Base-by-base conservation (phyloP, 129 eudicot species). In the Kitagawia praeruptora region DNA sequence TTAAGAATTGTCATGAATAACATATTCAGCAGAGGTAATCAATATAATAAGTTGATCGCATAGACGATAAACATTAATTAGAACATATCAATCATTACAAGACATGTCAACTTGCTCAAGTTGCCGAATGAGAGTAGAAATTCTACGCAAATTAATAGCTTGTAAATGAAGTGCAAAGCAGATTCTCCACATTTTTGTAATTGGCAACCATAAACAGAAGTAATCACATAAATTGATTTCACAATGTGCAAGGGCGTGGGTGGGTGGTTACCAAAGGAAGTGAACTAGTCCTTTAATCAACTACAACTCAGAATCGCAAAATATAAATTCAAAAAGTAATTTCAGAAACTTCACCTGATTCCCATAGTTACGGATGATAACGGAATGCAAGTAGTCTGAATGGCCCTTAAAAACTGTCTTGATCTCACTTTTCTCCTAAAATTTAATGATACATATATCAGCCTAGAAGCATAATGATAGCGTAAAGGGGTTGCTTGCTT, bases 391-490 rank as follows among this genome's bases (percentile, higher is more conserved):
- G 83, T 95, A 95, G 82, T 93, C 91, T 8, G 91, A 75, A 80
- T 95, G 98, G 76, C 98, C 98, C 82, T 95, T 92, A 77, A 86
- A 92, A 47, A 89, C 85, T 90, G 83, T 77, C 86, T 92, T 95
- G 23, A 92, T 83, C 86, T 83, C 75, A 79, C 87, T 66, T 75
- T 76, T 86, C 84, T 92, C 98, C 98, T 94, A 88, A 81, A 63
- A 25, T 41, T 27, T 27, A 41, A 6, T 63, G 6, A 42, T 42
- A 44, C 39, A 63, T 42, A 78, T 7, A 38, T 78, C 12, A 44
- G 42, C 45, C 46, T 28, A 15, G 58, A 31, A 78, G 18, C 28
- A 64, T 28, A 25, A 41, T 31, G 63, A 44, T 77, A 37, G 25
- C 40, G n/a, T 70, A 25, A 70, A 70, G 25, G 23, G 45, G 45